Percentiles rank a stretch among this genome's conserved stretches.
Conservation (phyloP, 306 rosid species). For the Mimosa bimucronata region DNA sequence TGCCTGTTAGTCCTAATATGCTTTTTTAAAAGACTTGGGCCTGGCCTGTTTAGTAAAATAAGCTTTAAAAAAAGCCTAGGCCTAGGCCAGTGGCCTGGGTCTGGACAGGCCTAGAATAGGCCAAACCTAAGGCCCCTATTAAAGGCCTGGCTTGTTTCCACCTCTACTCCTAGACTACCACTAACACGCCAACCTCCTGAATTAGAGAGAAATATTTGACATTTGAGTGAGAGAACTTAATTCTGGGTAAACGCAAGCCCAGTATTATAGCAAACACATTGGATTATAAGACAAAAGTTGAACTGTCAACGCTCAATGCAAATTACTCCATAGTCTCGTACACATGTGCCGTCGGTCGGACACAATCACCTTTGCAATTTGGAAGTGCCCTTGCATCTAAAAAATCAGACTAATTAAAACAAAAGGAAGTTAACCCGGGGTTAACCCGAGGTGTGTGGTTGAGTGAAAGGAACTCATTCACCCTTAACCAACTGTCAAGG, state of each 20-base stretch:
- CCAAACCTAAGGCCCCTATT: too few relatives aligned
- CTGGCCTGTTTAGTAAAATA: too few relatives aligned
- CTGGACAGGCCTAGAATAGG: too few relatives aligned
- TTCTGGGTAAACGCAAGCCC: background rate
- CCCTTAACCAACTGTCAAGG: too few relatives aligned
- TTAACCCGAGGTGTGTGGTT: too few relatives aligned
- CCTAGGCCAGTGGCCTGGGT: too few relatives aligned
- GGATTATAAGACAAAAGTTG: background rate
- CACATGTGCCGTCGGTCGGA: background rate
- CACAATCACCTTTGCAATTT: background rate
- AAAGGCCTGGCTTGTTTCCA: too few relatives aligned
- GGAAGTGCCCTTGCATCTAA: background rate
- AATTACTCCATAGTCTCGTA: background rate
- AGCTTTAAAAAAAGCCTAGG: too few relatives aligned
- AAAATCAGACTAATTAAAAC: background rate
- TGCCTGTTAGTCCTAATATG: too few relatives aligned
- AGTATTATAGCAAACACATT: background rate
- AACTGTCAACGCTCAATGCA: background rate
- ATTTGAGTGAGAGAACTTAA: background rate
- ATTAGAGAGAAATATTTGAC: background rate
- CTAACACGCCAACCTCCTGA: conserved; percentile 11
- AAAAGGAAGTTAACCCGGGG: background rate
- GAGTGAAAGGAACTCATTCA: too few relatives aligned
- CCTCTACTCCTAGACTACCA: too few relatives aligned
- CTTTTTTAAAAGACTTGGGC: too few relatives aligned